A percentile compares a stretch with the other conserved stretches of the same genome.
phyloP scores from a whole-genome alignment of 768 basidiomycete genomes.

The Termitomyces sp. region DNA sequence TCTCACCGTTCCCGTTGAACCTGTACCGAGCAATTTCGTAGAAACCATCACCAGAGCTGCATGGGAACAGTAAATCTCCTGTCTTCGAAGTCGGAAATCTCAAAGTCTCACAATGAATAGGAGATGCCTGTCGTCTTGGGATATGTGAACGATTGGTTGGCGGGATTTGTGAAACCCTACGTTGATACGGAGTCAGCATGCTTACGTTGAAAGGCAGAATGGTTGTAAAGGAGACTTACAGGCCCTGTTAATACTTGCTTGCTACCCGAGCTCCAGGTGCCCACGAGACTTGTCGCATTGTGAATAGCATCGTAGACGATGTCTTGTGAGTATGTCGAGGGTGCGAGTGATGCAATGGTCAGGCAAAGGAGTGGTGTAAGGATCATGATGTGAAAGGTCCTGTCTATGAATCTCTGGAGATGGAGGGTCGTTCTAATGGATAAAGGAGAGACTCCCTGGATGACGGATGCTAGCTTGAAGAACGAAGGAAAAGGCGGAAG shows the following conservation, averaged over 20 bases:
- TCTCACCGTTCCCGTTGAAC: conserved; percentile 80
- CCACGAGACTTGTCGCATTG: conserved; percentile 68
- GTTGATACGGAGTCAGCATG: conserved; percentile 8
- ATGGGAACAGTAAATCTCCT: conserved; percentile 8
- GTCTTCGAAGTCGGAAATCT: not conserved
- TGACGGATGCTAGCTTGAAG: conserved; percentile 8
- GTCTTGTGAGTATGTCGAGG: conserved; percentile 31
- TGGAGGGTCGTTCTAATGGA: not conserved
- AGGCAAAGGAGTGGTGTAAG: conserved; percentile 35
- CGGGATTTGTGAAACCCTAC: conserved; percentile 83
- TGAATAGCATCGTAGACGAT: conserved; percentile 43
- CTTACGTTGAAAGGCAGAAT: not conserved
- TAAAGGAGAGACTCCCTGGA: conserved; percentile 5
- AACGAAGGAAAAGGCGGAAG: conserved; percentile 15
- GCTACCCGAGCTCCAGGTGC: conserved; percentile 87
- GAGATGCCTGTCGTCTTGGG: conserved; percentile 84
- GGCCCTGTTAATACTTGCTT: conserved; percentile 74
- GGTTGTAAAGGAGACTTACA: conserved; percentile 47
- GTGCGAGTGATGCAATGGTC: conserved; percentile 35
- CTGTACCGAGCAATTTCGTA: conserved; percentile 93
- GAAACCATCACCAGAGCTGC: conserved; percentile 67
- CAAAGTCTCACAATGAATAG: conserved; percentile 75
- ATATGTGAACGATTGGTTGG: conserved; percentile 78
- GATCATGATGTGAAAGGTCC: conserved; percentile 32
- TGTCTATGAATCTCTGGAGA: conserved; percentile 12